Evolutionary conservation across 2,329 filamentous ascomycete genomes (phyloP), one percentile per base, ranked within the genome.

Genomic region (Pseudogymnoascus sp.): DNA sequence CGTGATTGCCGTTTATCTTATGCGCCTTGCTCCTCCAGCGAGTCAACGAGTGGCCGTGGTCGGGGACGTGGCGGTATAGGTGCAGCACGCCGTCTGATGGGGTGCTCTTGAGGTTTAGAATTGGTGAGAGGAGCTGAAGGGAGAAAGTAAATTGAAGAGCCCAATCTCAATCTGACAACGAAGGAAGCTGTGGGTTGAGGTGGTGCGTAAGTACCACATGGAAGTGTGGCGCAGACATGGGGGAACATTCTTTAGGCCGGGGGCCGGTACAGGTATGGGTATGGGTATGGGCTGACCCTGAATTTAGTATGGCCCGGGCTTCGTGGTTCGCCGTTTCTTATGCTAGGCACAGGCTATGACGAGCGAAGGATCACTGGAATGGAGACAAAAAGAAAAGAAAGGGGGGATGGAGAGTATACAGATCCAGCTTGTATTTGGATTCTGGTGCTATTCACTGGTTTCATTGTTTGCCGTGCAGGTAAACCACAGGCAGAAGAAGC

Each of bases 161-260:
- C 28, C 44, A 50, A 28, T 21, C 44, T 50, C 44, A 50, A 28
- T 21, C 44, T 50, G 44, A 50, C 44, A 28, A 4, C 44, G 44
- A 50, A 50, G 44, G 44, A 50, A 50, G 44, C 44, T 50, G 13
- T 50, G 44, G 44, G 44, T 50, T 50, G 44, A 50, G 44, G 44
- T 50, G 44, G 44, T 50, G 44, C 44, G 44, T 50, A 50, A 50
- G 44, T 50, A 50, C 44, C 44, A 50, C 23, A 50, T 50, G 23
- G 44, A 50, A 50, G 44, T 50, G 44, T 50, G 44, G 44, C 44
- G 44, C 44, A 50, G 23, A 50, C 44, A 50, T 50, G 44, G 44
- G 44, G 44, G 44, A 50, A 50, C 44, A 50, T 50, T 50, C 44
- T 50, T 50, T 50, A 50, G 44, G 44, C 4, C 15, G 21, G 23